A percentile compares a stretch with the other conserved stretches of the same genome.
These are phyloP conservation scores for Ilex paraguariensis DNA, from an alignment of 305 asterid species.

Conservation along the genomic window DNA sequence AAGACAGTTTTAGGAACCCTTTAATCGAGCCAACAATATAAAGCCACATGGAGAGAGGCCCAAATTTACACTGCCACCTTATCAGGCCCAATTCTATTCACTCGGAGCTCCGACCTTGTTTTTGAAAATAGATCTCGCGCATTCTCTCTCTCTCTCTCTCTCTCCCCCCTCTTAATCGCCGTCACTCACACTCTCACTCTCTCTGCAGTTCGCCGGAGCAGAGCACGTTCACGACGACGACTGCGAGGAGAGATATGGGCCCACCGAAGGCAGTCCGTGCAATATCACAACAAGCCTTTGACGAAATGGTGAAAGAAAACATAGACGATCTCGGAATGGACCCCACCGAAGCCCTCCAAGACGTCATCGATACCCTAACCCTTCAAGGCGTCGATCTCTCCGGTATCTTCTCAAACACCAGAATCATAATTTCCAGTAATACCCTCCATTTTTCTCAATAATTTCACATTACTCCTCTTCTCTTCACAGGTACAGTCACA, in stretches of 20 bases:
- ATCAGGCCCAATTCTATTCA: no score
- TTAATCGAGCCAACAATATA: no score
- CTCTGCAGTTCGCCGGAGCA: no score
- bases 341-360: conserved; percentile 81
- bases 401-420: conserved; percentile 28
- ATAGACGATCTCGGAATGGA: conserved; percentile 93
- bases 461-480: not conserved
- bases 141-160: no score
- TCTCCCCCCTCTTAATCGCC: no score
- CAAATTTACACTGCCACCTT: no score
- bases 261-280: conserved; percentile 56
- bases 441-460: not conserved
- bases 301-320: conserved; percentile 90
- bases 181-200: no score
- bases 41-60: no score
- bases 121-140: no score
- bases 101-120: no score
- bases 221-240: not conserved
- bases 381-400: conserved; percentile 94
- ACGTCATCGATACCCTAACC: conserved; percentile 80
- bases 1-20: no score
- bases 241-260: conserved; percentile 37
- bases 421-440: not conserved
- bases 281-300: conserved; percentile 86
- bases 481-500: conserved; percentile 39